Evolutionary conservation across 345 rosid species (phyloP).

Genomic region (Corymbia maculata): DNA sequence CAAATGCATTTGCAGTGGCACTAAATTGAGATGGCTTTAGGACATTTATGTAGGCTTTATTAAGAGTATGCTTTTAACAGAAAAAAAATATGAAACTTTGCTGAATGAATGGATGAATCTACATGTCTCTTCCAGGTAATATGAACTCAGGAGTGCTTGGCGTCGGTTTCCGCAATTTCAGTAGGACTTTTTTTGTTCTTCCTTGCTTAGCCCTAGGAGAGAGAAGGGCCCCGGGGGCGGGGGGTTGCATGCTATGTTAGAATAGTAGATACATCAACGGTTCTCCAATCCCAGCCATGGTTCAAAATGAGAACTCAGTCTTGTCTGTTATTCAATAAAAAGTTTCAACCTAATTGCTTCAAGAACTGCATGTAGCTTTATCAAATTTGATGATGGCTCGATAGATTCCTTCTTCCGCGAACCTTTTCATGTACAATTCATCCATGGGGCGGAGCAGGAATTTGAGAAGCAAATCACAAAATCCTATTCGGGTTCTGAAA

Average conservation of each 20-base stretch:
- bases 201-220: not conserved
- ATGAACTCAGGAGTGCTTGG: not conserved
- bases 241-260: not conserved
- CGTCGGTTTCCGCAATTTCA: not conserved
- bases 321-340: fast-evolving
- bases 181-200: not conserved
- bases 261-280: not conserved
- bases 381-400: not conserved
- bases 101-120: not conserved
- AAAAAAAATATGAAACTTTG: not conserved
- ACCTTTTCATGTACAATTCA: not conserved
- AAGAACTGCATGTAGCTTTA: not conserved
- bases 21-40: not conserved
- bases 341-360: not conserved
- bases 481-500: not conserved
- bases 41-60: not conserved
- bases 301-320: not conserved
- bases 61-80: not conserved
- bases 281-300: not conserved
- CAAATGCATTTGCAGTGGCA: not conserved
- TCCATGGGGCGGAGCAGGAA: not conserved
- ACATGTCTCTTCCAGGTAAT: not conserved
- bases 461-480: not conserved
- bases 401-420: not conserved
- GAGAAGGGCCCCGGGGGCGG: too few species aligned